phyloP scores from a whole-genome alignment of 176 grass and related monocot species.

The Ampelocalamus luodianensis region DNA sequence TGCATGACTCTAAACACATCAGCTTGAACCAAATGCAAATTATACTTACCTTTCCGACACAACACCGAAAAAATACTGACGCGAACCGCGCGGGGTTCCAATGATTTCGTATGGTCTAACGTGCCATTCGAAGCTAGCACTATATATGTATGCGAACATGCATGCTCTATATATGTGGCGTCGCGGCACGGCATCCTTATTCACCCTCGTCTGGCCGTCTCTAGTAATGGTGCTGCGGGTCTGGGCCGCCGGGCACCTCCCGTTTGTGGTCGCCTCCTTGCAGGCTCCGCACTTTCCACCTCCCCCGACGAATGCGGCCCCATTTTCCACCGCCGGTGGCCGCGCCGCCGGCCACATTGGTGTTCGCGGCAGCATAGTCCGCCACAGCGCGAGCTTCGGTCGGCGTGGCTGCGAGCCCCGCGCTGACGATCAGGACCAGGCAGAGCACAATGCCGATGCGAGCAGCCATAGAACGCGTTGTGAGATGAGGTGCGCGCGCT shows the following conservation, averaged over 20 bases:
- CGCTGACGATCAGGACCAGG: slow-evolving; percentile 39
- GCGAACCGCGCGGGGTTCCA: not conserved
- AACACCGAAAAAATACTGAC: not conserved
- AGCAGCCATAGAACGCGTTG: slow-evolving; percentile 23
- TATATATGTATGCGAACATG: not conserved
- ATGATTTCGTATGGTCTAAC: not conserved
- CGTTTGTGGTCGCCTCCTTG: slow-evolving; percentile 45
- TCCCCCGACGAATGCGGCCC: slow-evolving; percentile 29
- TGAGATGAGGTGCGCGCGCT: not conserved
- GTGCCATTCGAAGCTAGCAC: not conserved
- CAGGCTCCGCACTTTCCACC: slow-evolving; percentile 49
- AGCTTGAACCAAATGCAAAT: not conserved
- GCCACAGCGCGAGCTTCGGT: slow-evolving; percentile 13
- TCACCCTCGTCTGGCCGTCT: too few species aligned
- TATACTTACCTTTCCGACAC: not conserved
- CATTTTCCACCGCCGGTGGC: not conserved
- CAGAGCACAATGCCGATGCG: slow-evolving; percentile 40
- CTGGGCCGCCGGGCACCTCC: slow-evolving; percentile 69
- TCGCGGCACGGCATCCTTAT: not conserved
- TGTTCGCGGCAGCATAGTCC: not conserved
- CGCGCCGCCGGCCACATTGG: not conserved
- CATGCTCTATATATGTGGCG: too few species aligned
- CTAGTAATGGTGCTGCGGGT: slow-evolving; percentile 76
- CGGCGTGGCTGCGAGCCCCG: slow-evolving; percentile 26
- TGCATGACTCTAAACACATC: not conserved